Conservation (phyloP, 2,329 filamentous ascomycete species). For the Cordyceps sp. region DNA sequence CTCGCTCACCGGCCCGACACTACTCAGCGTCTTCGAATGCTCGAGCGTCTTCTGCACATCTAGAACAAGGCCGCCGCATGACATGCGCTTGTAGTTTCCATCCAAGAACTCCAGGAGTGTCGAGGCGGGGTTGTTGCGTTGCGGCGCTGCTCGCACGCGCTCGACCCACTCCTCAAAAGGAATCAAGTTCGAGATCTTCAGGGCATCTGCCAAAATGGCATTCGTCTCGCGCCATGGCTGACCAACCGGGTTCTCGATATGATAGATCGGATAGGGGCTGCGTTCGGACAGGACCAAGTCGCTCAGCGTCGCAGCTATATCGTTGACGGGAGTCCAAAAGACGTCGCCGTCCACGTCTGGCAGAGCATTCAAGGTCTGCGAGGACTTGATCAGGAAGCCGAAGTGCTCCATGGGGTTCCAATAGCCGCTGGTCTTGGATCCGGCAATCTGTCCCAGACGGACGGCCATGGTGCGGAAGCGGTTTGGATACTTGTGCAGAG, state of each 20-base stretch:
- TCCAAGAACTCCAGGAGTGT: slow-evolving; percentile 4
- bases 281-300: slow-evolving; percentile 3
- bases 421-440: slow-evolving; percentile 27
- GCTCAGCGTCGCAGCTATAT: slow-evolving; percentile 3
- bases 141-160: slow-evolving; percentile 1
- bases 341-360: slow-evolving; percentile 23
- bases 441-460: slow-evolving; percentile 35
- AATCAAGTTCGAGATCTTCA: slow-evolving; percentile 3
- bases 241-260: slow-evolving; percentile 8
- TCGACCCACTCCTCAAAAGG: slow-evolving; percentile 4
- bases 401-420: slow-evolving; percentile 39
- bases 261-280: slow-evolving; percentile 5
- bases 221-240: slow-evolving; percentile 6
- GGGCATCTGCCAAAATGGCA: slow-evolving; percentile 2
- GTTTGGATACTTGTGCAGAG: slow-evolving; percentile 23
- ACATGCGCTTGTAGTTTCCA: slow-evolving; percentile 4
- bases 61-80: slow-evolving; percentile 5
- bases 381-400: slow-evolving; percentile 29
- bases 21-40: slow-evolving; percentile 3
- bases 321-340: slow-evolving; percentile 29
- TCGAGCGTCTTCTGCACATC: slow-evolving; percentile 3
- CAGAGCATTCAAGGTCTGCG: slow-evolving; percentile 23
- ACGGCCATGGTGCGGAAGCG: slow-evolving; percentile 26
- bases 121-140: slow-evolving; percentile 3
- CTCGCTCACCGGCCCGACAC: slow-evolving; percentile 2